Evolutionary conservation across 306 rosid genomes (phyloP), one percentile per base, ranked within the genome.

Genomic region (Castanea crenata): DNA sequence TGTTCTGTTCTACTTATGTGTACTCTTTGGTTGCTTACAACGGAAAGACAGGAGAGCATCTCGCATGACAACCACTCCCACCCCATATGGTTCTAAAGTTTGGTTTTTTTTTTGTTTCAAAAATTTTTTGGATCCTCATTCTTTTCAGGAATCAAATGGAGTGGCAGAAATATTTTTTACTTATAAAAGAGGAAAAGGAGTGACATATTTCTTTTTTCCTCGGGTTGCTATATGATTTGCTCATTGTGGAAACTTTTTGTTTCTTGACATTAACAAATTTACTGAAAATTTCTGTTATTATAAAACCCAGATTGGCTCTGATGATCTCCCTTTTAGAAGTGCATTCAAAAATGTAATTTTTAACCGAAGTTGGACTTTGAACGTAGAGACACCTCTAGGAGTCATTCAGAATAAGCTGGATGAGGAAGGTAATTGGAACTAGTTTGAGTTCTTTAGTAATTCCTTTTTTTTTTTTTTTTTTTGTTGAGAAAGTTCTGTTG

Each of bases 261-360:
- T 83, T 25, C 51, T 27, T 12, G 77, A 56, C 58, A 61, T 77
- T 58, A 71, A 56, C 57, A 79, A 81, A 72, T 81, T 88, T 68
- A 83, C 80, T 64, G 72, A 69, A 75, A 35, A 29, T 32, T 61
- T 77, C 65, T 55, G 31, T 56, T 76, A 55, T 79, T 58, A 61
- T 86, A 73, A 61, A 72, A 63, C 83, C 69, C 91, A 95, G 99
- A 81, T 86, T n/a, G 99, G 91, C 79, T 90, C 92, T 25, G 99
- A 95, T 84, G 84, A 90, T 46, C 78, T 92, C 83, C 96, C 98
- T 77, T 91, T 86, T 86, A 89, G 82, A 80, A 92, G 96, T 74
- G 98, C 99, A 81, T 92, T 92, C 78, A 88, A 80, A 85, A 82
- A 95, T 76, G 99, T 95, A 72, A 82, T 95, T 74, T 95, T 95